phyloP scores from a whole-genome alignment of 192 early-diverging fungal genomes.

The Pilaira anomala region DNA sequence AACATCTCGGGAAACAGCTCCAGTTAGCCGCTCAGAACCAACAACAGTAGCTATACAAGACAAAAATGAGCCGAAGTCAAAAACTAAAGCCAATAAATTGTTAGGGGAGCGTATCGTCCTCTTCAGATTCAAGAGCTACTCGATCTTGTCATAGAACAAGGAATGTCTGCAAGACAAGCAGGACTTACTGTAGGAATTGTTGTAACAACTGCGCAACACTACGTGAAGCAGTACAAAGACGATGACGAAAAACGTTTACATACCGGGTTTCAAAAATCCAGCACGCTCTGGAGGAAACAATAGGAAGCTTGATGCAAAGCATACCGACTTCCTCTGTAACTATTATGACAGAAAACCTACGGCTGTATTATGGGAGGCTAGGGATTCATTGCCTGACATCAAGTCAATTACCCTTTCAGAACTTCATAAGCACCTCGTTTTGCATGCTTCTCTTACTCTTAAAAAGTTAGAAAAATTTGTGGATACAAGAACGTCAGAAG shows the following conservation, averaged over 20 bases:
- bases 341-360: too few species aligned
- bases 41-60: too few species aligned
- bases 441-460: slow-evolving; percentile 5
- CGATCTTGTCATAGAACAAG: slow-evolving; percentile 23
- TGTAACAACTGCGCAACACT: slow-evolving; percentile 18
- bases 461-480: slow-evolving; percentile 10
- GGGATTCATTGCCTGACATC: background rate
- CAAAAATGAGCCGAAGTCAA: too few species aligned
- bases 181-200: slow-evolving; percentile 3
- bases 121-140: slow-evolving; percentile 16
- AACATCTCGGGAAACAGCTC: too few species aligned
- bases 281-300: slow-evolving; percentile 1
- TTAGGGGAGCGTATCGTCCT: background rate
- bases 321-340: too few species aligned
- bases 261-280: slow-evolving; percentile 6
- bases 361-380: too few species aligned
- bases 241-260: slow-evolving; percentile 22
- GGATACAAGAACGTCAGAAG: slow-evolving; percentile 2
- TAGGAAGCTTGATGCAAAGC: background rate
- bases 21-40: too few species aligned
- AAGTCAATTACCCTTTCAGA: background rate
- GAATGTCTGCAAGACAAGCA: slow-evolving; percentile 18
- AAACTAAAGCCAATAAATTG: too few species aligned
- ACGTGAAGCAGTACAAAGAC: slow-evolving; percentile 20
- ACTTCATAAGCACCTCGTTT: slow-evolving; percentile 9